These are phyloP conservation scores for Lentinula sp. DNA, from an alignment of 768 basidiomycete genomes.

Conservation along the genomic window DNA sequence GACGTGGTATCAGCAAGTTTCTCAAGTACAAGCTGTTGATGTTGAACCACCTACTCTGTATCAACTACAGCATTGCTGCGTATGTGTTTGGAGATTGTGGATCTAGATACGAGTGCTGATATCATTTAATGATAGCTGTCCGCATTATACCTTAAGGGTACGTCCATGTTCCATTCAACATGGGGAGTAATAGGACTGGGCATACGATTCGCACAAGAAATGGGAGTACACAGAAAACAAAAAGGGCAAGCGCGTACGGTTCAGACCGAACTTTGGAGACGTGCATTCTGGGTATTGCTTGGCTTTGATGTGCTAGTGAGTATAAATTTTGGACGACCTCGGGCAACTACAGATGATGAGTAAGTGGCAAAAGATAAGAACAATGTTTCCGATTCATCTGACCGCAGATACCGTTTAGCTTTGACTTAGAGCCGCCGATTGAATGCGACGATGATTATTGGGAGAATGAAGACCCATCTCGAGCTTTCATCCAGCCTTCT, in stretches of 20 bases:
- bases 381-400: neutral
- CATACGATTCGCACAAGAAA: conserved; percentile 34
- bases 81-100: conserved; percentile 15
- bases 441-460: conserved; percentile 47
- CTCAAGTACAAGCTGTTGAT: conserved; percentile 42
- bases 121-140: conserved; percentile 29
- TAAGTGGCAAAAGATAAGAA: conserved; percentile 14
- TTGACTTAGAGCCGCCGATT: conserved; percentile 42
- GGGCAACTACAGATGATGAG: conserved; percentile 34
- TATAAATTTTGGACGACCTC: conserved; percentile 39
- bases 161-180: conserved; percentile 37
- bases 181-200: conserved; percentile 33
- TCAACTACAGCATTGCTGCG: conserved; percentile 49
- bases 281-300: conserved; percentile 7
- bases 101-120: neutral
- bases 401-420: conserved; percentile 7
- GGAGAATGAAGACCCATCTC: conserved; percentile 11
- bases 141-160: conserved; percentile 38
- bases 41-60: conserved; percentile 44
- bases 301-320: conserved; percentile 8
- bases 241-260: conserved; percentile 9
- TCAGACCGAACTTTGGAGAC: conserved; percentile 35
- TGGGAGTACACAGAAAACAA: conserved; percentile 26
- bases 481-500: conserved; percentile 8
- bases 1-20: conserved; percentile 30